Conservation (phyloP, 495 filamentous ascomycete genomes). For the Elasticomyces elasticus region DNA sequence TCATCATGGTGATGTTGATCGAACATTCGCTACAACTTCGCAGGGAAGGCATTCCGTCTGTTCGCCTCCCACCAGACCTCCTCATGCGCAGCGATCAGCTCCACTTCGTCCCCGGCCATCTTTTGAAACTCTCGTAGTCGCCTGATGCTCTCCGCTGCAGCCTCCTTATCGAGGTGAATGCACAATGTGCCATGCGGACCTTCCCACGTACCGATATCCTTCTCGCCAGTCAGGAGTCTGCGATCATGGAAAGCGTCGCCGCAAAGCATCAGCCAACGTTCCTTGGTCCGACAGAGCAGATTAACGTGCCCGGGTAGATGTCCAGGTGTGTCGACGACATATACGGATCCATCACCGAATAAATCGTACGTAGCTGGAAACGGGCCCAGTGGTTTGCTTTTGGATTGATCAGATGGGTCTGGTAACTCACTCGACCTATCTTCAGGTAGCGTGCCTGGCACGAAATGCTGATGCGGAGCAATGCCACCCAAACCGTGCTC, state of each 20-base stretch:
- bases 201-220: slow-evolving; percentile 28
- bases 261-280: slow-evolving; percentile 29
- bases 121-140: slow-evolving; percentile 23
- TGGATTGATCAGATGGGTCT: neutral
- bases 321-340: slow-evolving; percentile 29
- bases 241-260: slow-evolving; percentile 34
- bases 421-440: slow-evolving; percentile 28
- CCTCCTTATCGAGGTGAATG: slow-evolving; percentile 29
- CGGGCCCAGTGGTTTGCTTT: slow-evolving; percentile 26
- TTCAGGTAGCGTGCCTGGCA: slow-evolving; percentile 26
- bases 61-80: slow-evolving; percentile 29
- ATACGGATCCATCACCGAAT: slow-evolving; percentile 29
- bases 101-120: slow-evolving; percentile 19
- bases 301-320: slow-evolving; percentile 32
- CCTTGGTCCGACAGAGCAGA: slow-evolving; percentile 26
- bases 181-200: slow-evolving; percentile 26
- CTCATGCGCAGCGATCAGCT: slow-evolving; percentile 33
- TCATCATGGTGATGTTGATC: no score
- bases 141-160: slow-evolving; percentile 23
- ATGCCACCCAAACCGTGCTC: slow-evolving; percentile 24
- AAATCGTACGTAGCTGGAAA: slow-evolving; percentile 29
- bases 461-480: slow-evolving; percentile 29
- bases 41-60: slow-evolving; percentile 21
- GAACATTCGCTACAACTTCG: slow-evolving; percentile 11
- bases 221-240: slow-evolving; percentile 29